These are phyloP conservation scores for Candida jianshihensis DNA, from an alignment of 805 yeast genomes.

Conservation along the genomic window DNA sequence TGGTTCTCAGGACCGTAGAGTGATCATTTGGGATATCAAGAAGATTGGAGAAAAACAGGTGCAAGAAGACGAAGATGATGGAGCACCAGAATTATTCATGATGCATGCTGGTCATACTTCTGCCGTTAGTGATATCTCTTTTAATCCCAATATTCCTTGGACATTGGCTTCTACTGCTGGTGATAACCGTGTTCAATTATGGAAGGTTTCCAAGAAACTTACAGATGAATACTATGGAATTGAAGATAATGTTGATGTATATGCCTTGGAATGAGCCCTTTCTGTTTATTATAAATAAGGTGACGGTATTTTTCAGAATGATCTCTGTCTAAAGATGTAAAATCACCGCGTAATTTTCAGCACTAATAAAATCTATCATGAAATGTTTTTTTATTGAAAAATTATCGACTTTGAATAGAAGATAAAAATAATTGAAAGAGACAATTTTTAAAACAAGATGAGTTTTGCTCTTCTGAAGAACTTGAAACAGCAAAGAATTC, in stretches of 20 bases:
- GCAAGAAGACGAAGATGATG: slow-evolving; percentile 87
- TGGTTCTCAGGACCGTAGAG: slow-evolving; percentile 70
- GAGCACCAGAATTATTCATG: slow-evolving; percentile 81
- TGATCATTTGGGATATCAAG: slow-evolving; percentile 73
- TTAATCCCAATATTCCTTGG: slow-evolving; percentile 70
- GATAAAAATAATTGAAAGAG: neutral
- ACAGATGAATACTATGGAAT: slow-evolving; percentile 23
- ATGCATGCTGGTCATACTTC: slow-evolving; percentile 92
- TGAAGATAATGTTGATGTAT: slow-evolving; percentile 15
- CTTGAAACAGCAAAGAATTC: slow-evolving; percentile 15
- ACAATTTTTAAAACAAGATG: slow-evolving; percentile 2
- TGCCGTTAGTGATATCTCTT: slow-evolving; percentile 62
- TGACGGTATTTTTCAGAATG: neutral
- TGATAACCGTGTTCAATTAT: slow-evolving; percentile 38
- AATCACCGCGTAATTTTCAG: slow-evolving; percentile 2
- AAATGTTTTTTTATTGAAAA: neutral
- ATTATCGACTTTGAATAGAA: neutral
- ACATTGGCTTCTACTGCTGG: slow-evolving; percentile 52
- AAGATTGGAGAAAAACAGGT: slow-evolving; percentile 80
- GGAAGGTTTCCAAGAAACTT: slow-evolving; percentile 34
- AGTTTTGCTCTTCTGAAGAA: slow-evolving; percentile 7
- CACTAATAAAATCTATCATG: no score
- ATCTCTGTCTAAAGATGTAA: no score
- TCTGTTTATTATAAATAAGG: neutral
- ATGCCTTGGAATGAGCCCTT: slow-evolving; percentile 13